Evolutionary conservation across 2,329 filamentous ascomycete species (phyloP), one percentile per base, ranked within the genome.

Genomic region (Juglanconis sp.): DNA sequence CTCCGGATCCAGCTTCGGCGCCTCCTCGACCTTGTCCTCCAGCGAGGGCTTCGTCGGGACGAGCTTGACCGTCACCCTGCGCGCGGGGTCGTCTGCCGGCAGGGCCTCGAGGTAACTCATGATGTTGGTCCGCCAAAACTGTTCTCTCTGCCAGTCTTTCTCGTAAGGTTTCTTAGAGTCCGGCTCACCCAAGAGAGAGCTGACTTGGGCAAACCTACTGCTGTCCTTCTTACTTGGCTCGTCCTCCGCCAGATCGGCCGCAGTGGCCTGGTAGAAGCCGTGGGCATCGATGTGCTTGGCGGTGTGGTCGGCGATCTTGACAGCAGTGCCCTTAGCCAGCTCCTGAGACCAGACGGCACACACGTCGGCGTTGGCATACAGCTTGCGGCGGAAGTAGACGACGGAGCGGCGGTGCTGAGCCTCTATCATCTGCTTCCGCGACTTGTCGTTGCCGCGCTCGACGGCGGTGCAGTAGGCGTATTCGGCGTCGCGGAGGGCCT

Each of bases 321-420:
- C 73, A 17, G 64, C 72, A 6, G 79, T 71, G 47, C 76, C 74
- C 44, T 76, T 73, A 5, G 71, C 58, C 4, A 81, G 69, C 40
- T 73, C 68, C 72, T 79, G 77, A 36, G 80, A 76, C 79, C 85
- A 87, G 17, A 79, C 77, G 24, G 93, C 85, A 64, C 93, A 85
- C 66, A 86, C 83, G 61, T 87, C 83, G 0, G 92, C 88, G 73
- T 97, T 89, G 3, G 88, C 92, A 67, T 87, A 91, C 56, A 85
- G 81, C 38, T 84, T 85, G 46, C 92, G 77, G 53, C 87, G 84
- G 72, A 86, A 90, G 32, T 94, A 80, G 10, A 89, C 83, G 11
- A 96, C 85, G 5, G 86, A 90, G 42, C 94, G 86, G 66, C 93
- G 86, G 68, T 95, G 85, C 69, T 97, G 91, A 1, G 91, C 88